phyloP scores from a whole-genome alignment of 306 rosid genomes.

The Prunus fruticosa region DNA sequence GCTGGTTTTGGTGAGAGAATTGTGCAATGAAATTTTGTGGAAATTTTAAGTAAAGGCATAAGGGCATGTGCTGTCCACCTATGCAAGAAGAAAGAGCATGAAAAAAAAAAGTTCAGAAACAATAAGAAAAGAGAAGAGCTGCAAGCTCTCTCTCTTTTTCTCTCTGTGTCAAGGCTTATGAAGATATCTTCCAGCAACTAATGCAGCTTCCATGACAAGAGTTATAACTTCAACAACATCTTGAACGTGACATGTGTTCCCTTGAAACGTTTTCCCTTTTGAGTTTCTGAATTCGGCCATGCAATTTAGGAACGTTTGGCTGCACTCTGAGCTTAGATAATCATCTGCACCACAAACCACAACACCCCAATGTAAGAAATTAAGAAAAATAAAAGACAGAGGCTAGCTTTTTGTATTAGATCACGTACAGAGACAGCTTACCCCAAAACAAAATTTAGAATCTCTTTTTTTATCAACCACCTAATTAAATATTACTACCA shows the following conservation, averaged over 20 bases:
- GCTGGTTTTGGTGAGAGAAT: neutral
- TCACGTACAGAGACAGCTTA: neutral
- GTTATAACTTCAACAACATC: conserved; percentile 68
- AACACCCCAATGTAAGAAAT: neutral
- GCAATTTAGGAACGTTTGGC: conserved; percentile 67
- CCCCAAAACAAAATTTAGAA: neutral
- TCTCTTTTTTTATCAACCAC: neutral
- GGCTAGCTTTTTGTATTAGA: neutral
- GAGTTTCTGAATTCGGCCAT: conserved; percentile 57
- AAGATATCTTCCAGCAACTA: conserved; percentile 76
- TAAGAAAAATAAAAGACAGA: neutral
- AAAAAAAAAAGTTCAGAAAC: neutral
- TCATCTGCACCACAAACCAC: conserved; percentile 56
- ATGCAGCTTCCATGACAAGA: conserved; percentile 84
- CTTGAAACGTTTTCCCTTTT: conserved; percentile 50
- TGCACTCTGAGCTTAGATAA: conserved; percentile 85
- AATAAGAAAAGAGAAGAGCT: neutral
- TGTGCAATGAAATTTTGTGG: neutral
- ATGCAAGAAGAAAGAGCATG: neutral
- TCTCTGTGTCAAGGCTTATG: conserved; percentile 59
- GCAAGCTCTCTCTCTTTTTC: neutral
- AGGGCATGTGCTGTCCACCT: neutral
- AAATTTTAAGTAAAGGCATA: neutral
- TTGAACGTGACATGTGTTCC: conserved; percentile 57
- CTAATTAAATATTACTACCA: conserved; percentile 8